phyloP scores from a whole-genome alignment of 768 basidiomycete species.

The Collybia sordida region DNA sequence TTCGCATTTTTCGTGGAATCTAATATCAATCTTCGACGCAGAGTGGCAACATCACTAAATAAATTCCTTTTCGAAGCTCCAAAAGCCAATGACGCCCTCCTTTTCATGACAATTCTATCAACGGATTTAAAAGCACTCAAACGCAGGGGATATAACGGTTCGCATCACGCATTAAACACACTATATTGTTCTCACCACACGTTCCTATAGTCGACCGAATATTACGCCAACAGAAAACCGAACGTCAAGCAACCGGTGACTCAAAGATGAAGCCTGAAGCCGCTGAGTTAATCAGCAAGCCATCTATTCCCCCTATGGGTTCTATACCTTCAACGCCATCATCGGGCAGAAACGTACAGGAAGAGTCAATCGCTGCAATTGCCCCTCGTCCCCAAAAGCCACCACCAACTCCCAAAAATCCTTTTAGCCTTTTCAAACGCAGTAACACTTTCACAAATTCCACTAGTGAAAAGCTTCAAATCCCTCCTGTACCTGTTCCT shows the following conservation, averaged over 20 bases:
- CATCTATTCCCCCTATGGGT: slow-evolving; percentile 6
- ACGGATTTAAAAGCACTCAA: slow-evolving; percentile 83
- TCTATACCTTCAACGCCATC: slow-evolving; percentile 9
- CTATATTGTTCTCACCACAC: background rate
- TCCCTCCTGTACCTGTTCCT: slow-evolving; percentile 14
- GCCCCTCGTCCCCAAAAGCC: too few species aligned
- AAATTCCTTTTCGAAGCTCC: slow-evolving; percentile 74
- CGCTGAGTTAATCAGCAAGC: slow-evolving; percentile 25
- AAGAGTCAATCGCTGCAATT: too few species aligned
- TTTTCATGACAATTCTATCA: slow-evolving; percentile 92
- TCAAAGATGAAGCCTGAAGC: slow-evolving; percentile 36
- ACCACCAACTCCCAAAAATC: slow-evolving; percentile 8
- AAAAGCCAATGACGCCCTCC: slow-evolving; percentile 81
- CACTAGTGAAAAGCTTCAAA: slow-evolving; percentile 10
- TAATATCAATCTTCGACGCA: slow-evolving; percentile 25
- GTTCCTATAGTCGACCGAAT: slow-evolving; percentile 77
- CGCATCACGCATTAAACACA: background rate
- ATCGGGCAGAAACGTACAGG: too few species aligned
- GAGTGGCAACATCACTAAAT: slow-evolving; percentile 84
- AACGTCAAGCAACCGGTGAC: slow-evolving; percentile 55
- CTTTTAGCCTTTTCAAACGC: slow-evolving; percentile 5
- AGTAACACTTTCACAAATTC: slow-evolving; percentile 5
- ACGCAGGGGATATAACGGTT: slow-evolving; percentile 84
- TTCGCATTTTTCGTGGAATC: background rate
- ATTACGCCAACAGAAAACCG: slow-evolving; percentile 76